These are phyloP conservation scores for Botrytis deweyae DNA, from an alignment of 2,329 filamentous ascomycete species.

Conservation along the genomic window DNA sequence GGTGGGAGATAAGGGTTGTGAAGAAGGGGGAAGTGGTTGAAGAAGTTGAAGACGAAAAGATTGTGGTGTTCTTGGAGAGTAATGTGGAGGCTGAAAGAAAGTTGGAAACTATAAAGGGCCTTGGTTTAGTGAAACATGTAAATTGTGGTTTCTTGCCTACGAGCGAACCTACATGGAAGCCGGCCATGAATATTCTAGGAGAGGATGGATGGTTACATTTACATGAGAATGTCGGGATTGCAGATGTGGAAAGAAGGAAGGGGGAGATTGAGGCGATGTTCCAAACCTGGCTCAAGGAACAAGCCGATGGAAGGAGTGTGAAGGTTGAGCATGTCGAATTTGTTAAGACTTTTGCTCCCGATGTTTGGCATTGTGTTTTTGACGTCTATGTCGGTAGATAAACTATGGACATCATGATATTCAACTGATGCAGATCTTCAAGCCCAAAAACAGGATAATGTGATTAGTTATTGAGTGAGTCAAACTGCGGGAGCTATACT, in stretches of 20 bases:
- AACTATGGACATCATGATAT: not conserved
- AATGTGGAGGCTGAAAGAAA: conserved; percentile 50
- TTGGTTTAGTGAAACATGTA: conserved; percentile 48
- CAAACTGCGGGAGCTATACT: not conserved
- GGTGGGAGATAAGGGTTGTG: conserved; percentile 61
- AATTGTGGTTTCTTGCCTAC: conserved; percentile 64
- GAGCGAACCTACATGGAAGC: conserved; percentile 54
- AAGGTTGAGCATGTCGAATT: conserved; percentile 57
- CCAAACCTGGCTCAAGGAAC: conserved; percentile 24
- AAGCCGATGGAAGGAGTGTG: conserved; percentile 29
- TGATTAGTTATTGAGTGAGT: too few relatives aligned
- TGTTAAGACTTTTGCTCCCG: conserved; percentile 69
- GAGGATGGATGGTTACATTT: conserved; percentile 59
- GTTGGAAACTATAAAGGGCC: conserved; percentile 40
- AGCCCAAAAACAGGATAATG: not conserved
- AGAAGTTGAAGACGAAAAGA: conserved; percentile 48
- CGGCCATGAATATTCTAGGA: conserved; percentile 49
- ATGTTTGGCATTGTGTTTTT: conserved; percentile 69
- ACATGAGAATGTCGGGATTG: conserved; percentile 62
- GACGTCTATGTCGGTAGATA: conserved; percentile 49
- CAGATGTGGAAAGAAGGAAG: conserved; percentile 47
- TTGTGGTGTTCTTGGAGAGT: conserved; percentile 68
- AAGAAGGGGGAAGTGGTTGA: conserved; percentile 41
- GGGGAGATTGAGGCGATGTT: conserved; percentile 32
- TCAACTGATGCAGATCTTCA: not conserved